These are phyloP conservation scores for Pichia thaimueangensis DNA, from an alignment of 805 yeast genomes.

Conservation along the genomic window DNA sequence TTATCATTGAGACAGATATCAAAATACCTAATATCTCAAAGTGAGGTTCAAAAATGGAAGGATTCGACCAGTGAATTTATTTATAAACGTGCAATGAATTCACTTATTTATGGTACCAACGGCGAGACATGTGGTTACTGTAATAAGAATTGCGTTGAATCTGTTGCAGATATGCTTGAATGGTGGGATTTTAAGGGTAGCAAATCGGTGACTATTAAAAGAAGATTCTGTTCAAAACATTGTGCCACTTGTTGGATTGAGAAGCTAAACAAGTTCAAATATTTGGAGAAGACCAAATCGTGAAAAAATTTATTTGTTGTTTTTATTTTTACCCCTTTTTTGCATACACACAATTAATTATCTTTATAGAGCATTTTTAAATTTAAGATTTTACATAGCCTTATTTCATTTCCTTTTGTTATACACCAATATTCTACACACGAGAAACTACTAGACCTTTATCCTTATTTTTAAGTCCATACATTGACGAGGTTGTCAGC, in stretches of 20 bases:
- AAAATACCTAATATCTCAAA: constrained; percentile 44
- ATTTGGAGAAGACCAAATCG: not conserved
- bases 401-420: too few species aligned
- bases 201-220: constrained; percentile 43
- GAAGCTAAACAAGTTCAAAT: constrained; percentile 9
- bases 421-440: too few species aligned
- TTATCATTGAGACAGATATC: constrained; percentile 45
- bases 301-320: too few species aligned
- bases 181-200: constrained; percentile 62
- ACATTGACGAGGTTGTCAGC: constrained; percentile 49
- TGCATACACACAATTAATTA: too few species aligned
- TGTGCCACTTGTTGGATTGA: constrained; percentile 36
- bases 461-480: constrained; percentile 44
- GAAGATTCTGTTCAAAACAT: constrained; percentile 48
- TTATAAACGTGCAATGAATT: constrained; percentile 42
- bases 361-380: too few species aligned
- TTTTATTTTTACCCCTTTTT: not conserved
- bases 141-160: constrained; percentile 41
- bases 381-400: too few species aligned
- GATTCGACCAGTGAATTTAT: constrained; percentile 37
- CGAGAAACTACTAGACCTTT: too few species aligned
- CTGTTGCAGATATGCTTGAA: constrained; percentile 52
- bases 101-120: constrained; percentile 45
- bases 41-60: constrained; percentile 52
- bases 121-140: constrained; percentile 52